A percentile compares a stretch with the other conserved stretches of the same genome.
These are phyloP conservation scores for Saccharomyces pastorianus DNA, from an alignment of 1,139 yeast genomes.

Conservation along the genomic window DNA sequence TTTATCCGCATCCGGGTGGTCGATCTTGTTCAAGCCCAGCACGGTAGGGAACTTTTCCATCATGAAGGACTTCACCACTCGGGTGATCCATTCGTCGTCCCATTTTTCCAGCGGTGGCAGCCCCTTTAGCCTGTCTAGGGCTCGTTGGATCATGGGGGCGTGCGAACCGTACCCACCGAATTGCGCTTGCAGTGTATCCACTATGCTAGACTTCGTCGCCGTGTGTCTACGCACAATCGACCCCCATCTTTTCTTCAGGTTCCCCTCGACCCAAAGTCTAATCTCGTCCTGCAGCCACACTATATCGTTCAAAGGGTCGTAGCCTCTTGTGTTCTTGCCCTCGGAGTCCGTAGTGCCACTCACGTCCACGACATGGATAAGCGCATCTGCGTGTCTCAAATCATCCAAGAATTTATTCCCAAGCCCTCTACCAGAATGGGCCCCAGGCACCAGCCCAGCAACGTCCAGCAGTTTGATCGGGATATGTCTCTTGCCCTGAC, in stretches of 20 bases:
- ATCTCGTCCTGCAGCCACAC: slow-evolving; percentile 97
- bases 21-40: slow-evolving; percentile 84
- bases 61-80: slow-evolving; percentile 77
- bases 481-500: slow-evolving; percentile 72
- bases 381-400: slow-evolving; percentile 89
- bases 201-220: slow-evolving; percentile 56
- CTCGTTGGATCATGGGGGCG: slow-evolving; percentile 63
- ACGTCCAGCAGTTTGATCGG: slow-evolving; percentile 88
- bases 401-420: slow-evolving; percentile 94
- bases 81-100: slow-evolving; percentile 70
- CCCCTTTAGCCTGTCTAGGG: slow-evolving; percentile 54
- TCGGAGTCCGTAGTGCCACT: slow-evolving; percentile 95
- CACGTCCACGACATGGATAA: slow-evolving; percentile 93
- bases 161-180: slow-evolving; percentile 94
- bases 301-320: slow-evolving; percentile 85
- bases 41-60: slow-evolving; percentile 88
- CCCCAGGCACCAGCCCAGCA: slow-evolving; percentile 94
- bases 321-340: slow-evolving; percentile 90
- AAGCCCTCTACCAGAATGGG: slow-evolving; percentile 86
- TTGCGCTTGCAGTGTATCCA: slow-evolving; percentile 82
- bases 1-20: slow-evolving; percentile 94
- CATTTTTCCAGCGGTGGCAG: slow-evolving; percentile 77
- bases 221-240: slow-evolving; percentile 67
- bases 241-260: slow-evolving; percentile 86
- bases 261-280: slow-evolving; percentile 88